phyloP scores from a whole-genome alignment of 2,329 filamentous ascomycete genomes.

The Mycosphaerella sp. region DNA sequence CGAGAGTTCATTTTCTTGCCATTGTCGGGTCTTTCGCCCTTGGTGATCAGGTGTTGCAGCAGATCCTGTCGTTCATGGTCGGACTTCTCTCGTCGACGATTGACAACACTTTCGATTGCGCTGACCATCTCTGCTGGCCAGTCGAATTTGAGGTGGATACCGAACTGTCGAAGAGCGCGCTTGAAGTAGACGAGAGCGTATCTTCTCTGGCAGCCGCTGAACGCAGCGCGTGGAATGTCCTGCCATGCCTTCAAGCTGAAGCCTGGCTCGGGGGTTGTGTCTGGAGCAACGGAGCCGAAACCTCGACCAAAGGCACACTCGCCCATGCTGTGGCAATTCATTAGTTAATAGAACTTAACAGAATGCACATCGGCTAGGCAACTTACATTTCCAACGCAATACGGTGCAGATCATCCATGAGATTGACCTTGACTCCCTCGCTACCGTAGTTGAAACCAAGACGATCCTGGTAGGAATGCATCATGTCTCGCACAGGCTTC shows the following conservation, averaged over 20 bases:
- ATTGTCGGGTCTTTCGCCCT: constrained; percentile 8
- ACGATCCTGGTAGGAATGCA: not conserved
- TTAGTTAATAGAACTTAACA: not conserved
- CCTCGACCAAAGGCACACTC: constrained; percentile 13
- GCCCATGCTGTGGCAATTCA: constrained; percentile 1
- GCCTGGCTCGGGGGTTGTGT: not conserved
- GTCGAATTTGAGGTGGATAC: constrained; percentile 10
- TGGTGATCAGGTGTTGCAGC: constrained; percentile 9
- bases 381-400: constrained; percentile 9
- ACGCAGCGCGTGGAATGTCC: constrained; percentile 10
- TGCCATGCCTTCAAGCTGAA: constrained; percentile 5
- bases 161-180: constrained; percentile 4
- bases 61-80: not conserved
- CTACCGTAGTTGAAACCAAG: not conserved
- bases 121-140: constrained; percentile 12
- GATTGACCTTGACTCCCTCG: not conserved
- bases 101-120: constrained; percentile 6
- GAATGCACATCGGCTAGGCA: not conserved
- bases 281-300: constrained; percentile 7
- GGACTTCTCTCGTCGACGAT: not conserved
- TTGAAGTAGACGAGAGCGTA: constrained; percentile 14
- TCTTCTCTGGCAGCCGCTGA: constrained; percentile 2
- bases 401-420: constrained; percentile 12
- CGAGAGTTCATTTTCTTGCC: constrained; percentile 7
- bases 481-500: not conserved